These are phyloP conservation scores for Kockovaella imperatae DNA, from an alignment of 768 basidiomycete genomes.

Conservation along the genomic window DNA sequence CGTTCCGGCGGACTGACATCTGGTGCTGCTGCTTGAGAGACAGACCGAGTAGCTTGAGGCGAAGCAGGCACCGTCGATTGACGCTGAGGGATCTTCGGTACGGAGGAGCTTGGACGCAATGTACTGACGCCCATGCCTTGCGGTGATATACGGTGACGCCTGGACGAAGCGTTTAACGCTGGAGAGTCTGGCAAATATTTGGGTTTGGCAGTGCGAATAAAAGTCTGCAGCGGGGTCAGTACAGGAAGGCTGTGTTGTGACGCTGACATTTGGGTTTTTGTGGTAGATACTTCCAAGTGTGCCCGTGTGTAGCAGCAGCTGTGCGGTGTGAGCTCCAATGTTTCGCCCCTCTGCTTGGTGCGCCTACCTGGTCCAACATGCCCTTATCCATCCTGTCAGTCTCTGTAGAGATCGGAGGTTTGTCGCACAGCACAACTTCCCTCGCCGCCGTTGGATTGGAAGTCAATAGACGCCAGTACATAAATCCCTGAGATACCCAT, in stretches of 20 bases:
- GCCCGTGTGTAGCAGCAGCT: slow-evolving; percentile 79
- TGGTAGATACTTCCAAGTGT: slow-evolving; percentile 94
- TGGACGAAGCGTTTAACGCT: slow-evolving; percentile 74
- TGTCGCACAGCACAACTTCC: slow-evolving; percentile 83
- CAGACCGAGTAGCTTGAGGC: background rate
- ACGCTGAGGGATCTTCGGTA: slow-evolving; percentile 8
- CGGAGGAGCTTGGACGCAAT: background rate
- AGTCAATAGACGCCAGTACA: slow-evolving; percentile 98
- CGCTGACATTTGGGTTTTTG: slow-evolving; percentile 72
- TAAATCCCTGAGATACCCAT: slow-evolving; percentile 77
- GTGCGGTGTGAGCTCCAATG: background rate
- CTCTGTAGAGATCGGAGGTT: slow-evolving; percentile 95
- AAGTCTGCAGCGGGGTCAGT: slow-evolving; percentile 54
- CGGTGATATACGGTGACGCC: slow-evolving; percentile 45
- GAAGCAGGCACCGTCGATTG: background rate
- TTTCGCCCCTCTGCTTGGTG: background rate
- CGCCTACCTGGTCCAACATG: slow-evolving; percentile 67
- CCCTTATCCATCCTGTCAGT: slow-evolving; percentile 96
- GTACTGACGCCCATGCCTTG: slow-evolving; percentile 3
- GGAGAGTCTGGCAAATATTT: slow-evolving; percentile 78
- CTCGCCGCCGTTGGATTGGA: slow-evolving; percentile 81
- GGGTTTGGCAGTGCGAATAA: slow-evolving; percentile 81
- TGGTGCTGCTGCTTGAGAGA: background rate
- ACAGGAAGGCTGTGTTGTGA: background rate
- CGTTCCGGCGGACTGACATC: slow-evolving; percentile 7